phyloP scores from a whole-genome alignment of 23 red algal species.

The Rhodosorus marinus region DNA sequence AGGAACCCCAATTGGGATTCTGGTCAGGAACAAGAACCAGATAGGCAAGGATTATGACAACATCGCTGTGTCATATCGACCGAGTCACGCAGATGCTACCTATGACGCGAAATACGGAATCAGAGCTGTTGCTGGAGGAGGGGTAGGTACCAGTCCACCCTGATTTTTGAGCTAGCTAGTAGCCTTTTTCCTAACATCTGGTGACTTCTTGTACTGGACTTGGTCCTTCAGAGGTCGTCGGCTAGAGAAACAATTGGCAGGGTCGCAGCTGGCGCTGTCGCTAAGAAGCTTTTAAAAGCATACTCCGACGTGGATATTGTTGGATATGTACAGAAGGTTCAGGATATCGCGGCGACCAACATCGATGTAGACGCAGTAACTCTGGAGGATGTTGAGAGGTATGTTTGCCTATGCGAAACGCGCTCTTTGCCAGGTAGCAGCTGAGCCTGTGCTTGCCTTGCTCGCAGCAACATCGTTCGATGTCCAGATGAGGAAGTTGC shows the following conservation, averaged over 20 bases:
- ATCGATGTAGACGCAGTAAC: constrained; percentile 56
- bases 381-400: constrained; percentile 44
- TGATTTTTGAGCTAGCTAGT: too few relatives aligned
- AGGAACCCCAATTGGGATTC: constrained; percentile 82
- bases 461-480: constrained; percentile 78
- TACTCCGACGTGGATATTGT: constrained; percentile 75
- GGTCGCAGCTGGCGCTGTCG: constrained; percentile 87
- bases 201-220: too few relatives aligned
- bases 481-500: constrained; percentile 52
- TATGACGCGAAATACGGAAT: constrained; percentile 99
- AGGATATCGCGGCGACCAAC: constrained; percentile 41
- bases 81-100: constrained; percentile 85
- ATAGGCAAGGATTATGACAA: constrained; percentile 81
- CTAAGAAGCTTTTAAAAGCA: constrained; percentile 33
- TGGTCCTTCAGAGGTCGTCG: too few relatives aligned
- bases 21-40: constrained; percentile 95
- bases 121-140: constrained; percentile 81
- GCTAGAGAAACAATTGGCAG: constrained; percentile 92
- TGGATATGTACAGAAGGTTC: constrained; percentile 62
- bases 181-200: too few relatives aligned
- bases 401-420: too few relatives aligned
- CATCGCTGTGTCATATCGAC: constrained; percentile 72
- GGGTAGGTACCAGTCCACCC: too few relatives aligned
- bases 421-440: too few relatives aligned
- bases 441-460: too few relatives aligned